Evolutionary conservation across 1,284 basidiomycete genomes (phyloP).

Genomic region (Apiotrichum laibachii): DNA sequence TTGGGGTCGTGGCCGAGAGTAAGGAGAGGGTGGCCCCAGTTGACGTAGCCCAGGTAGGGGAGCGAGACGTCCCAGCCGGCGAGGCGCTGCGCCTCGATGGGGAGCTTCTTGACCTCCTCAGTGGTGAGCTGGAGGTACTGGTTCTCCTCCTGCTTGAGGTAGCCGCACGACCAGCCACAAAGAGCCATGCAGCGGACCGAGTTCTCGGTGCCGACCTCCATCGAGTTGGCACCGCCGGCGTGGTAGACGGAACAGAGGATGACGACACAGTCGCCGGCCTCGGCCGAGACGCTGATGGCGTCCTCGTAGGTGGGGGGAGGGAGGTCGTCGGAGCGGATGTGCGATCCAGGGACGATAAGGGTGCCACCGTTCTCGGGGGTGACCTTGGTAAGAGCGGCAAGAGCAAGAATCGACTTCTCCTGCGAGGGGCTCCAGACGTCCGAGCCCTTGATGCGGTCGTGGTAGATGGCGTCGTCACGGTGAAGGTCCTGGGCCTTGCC

Average conservation of each 20-base stretch:
- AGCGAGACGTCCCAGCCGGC: constrained; percentile 21
- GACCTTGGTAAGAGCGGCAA: constrained; percentile 15
- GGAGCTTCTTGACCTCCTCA: constrained; percentile 20
- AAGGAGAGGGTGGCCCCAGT: constrained; percentile 21
- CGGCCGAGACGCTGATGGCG: constrained; percentile 14
- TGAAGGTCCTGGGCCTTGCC: constrained; percentile 23
- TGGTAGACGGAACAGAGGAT: constrained; percentile 24
- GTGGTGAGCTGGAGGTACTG: constrained; percentile 23
- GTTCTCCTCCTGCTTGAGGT: constrained; percentile 26
- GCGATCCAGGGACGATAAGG: constrained; percentile 21
- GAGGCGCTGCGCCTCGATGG: constrained; percentile 18
- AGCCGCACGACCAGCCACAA: constrained; percentile 19
- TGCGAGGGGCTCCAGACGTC: constrained; percentile 17
- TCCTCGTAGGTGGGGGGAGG: constrained; percentile 21
- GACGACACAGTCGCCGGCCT: constrained; percentile 23
- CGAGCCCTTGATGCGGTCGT: constrained; percentile 20
- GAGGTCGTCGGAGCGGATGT: constrained; percentile 23
- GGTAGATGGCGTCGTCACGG: constrained; percentile 24
- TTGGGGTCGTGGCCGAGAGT: constrained; percentile 19
- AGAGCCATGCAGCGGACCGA: constrained; percentile 16
- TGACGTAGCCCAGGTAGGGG: constrained; percentile 23
- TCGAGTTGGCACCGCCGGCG: constrained; percentile 18
- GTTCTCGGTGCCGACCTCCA: constrained; percentile 16
- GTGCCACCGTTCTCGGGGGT: constrained; percentile 25
- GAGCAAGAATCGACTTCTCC: constrained; percentile 20